Percentiles rank a stretch among this genome's conserved stretches.
These are phyloP conservation scores for Chloris gayana DNA, from an alignment of 176 grass and related monocot species.

Conservation along the genomic window DNA sequence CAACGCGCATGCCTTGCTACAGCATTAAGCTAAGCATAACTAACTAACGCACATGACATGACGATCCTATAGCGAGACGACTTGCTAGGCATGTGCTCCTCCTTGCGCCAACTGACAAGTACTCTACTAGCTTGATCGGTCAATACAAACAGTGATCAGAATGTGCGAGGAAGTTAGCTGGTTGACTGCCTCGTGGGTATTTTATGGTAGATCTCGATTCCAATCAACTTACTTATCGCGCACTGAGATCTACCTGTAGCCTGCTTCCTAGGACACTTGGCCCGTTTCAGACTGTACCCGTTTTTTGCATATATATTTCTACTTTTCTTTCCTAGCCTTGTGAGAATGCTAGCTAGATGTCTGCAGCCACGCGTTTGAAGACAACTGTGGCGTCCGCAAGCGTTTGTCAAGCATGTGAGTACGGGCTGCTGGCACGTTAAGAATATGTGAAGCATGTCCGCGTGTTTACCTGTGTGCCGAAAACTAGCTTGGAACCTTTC, in stretches of 20 bases:
- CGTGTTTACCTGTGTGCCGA: conserved; percentile 14
- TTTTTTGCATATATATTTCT: background rate
- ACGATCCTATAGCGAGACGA: background rate
- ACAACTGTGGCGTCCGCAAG: background rate
- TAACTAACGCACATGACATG: conserved; percentile 15
- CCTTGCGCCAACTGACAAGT: background rate
- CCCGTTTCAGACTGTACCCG: background rate
- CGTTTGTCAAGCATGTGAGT: conserved; percentile 2
- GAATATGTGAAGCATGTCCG: conserved; percentile 8
- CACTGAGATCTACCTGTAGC: background rate
- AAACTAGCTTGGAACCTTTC: conserved; percentile 12
- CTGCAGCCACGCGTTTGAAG: background rate
- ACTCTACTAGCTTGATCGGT: background rate
- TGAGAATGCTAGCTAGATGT: background rate
- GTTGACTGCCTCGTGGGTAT: background rate
- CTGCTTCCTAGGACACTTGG: background rate
- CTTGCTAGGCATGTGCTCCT: conserved; percentile 32
- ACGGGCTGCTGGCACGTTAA: background rate
- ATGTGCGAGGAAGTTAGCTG: background rate
- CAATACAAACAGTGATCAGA: conserved; percentile 31
- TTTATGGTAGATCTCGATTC: background rate
- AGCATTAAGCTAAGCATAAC: too few relatives aligned
- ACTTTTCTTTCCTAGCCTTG: background rate
- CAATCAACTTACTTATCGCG: background rate
- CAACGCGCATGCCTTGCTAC: background rate